phyloP scores from a whole-genome alignment of 2,329 filamentous ascomycete species.

The Bipolaris cookei region DNA sequence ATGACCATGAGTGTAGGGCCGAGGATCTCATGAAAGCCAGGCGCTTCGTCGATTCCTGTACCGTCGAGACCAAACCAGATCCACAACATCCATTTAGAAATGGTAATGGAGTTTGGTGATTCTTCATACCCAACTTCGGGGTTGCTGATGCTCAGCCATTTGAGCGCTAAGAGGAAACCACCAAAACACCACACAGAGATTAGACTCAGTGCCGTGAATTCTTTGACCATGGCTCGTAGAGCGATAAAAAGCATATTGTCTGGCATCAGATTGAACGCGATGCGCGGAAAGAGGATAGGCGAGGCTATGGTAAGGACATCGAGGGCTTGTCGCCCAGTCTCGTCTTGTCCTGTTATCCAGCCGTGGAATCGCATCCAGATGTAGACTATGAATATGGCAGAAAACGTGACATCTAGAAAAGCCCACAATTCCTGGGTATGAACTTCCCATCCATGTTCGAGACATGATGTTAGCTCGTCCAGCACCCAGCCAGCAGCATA shows the following conservation, averaged over 20 bases:
- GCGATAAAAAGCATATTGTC: conserved; percentile 86
- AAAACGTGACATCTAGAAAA: conserved; percentile 81
- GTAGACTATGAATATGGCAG: conserved; percentile 73
- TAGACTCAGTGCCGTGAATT: conserved; percentile 78
- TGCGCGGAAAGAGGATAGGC: conserved; percentile 75
- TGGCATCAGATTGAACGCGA: conserved; percentile 82
- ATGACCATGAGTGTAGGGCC: conserved; percentile 81
- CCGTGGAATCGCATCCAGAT: conserved; percentile 71
- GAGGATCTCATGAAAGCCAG: conserved; percentile 78
- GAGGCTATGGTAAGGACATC: conserved; percentile 81
- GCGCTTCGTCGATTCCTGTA: conserved; percentile 62
- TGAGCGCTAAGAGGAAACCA: conserved; percentile 78
- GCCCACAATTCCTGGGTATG: conserved; percentile 91
- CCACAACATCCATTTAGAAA: conserved; percentile 90
- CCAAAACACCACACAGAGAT: conserved; percentile 83
- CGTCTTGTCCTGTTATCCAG: conserved; percentile 58
- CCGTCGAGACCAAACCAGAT: conserved; percentile 89
- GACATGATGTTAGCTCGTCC: conserved; percentile 76
- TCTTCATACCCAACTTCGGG: conserved; percentile 38
- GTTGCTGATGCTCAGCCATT: conserved; percentile 69
- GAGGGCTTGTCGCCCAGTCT: conserved; percentile 69
- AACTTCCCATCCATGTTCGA: conserved; percentile 79
- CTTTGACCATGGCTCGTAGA: conserved; percentile 81
- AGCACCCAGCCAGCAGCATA: conserved; percentile 81
- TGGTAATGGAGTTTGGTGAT: conserved; percentile 67